A percentile compares a stretch with the other conserved stretches of the same genome.
Evolutionary conservation across 2,329 filamentous ascomycete species (phyloP).

Genomic region (Colletotrichum paranaense): DNA sequence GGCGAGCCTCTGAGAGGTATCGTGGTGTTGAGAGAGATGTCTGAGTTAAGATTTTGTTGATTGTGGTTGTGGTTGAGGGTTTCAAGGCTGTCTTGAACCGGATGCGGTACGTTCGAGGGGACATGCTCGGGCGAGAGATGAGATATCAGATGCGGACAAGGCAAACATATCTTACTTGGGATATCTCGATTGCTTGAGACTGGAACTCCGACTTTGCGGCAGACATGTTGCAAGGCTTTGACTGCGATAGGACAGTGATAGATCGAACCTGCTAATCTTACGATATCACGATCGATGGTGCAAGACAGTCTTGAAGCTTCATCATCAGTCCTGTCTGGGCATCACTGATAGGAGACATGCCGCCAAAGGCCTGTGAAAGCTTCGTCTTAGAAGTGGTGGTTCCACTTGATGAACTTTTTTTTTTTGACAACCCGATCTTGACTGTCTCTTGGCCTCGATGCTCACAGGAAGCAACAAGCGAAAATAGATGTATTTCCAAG

Average conservation of each 20-base stretch:
- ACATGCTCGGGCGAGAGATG: background rate
- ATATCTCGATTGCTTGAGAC: background rate
- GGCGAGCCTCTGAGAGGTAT: background rate
- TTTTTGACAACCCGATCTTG: background rate
- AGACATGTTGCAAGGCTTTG: background rate
- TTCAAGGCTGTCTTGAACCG: background rate
- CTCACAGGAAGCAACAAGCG: background rate
- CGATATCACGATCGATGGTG: background rate
- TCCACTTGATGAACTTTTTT: background rate
- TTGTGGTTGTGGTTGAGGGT: background rate
- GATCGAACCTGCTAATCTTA: background rate
- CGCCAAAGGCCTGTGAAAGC: background rate
- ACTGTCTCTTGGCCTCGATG: background rate
- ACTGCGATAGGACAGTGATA: background rate
- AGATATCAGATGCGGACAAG: background rate
- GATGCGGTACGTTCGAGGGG: background rate
- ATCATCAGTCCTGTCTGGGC: background rate
- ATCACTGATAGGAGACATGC: background rate
- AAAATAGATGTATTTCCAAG: too few relatives aligned
- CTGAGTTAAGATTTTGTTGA: background rate
- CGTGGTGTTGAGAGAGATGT: background rate
- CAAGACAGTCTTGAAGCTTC: background rate
- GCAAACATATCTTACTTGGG: background rate
- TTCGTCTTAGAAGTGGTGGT: background rate
- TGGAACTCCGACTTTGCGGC: fast-evolving